Evolutionary conservation across 2,329 filamentous ascomycete species (phyloP).

Genomic region (Fusarium mundagurra): DNA sequence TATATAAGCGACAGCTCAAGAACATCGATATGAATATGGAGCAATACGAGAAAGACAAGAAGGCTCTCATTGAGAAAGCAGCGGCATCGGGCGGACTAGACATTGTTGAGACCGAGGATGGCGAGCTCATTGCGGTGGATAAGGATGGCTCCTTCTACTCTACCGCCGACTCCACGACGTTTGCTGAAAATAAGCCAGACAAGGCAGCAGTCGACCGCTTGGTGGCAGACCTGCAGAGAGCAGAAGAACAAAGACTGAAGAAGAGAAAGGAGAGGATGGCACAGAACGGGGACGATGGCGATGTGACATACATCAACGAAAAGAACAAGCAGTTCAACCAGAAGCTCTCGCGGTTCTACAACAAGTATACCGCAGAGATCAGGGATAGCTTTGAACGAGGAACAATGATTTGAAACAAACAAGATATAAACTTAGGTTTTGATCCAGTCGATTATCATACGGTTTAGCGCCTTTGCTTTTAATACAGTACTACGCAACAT

Average conservation of each 20-base stretch:
- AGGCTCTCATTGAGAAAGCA: constrained; percentile 83
- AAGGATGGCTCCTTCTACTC: constrained; percentile 91
- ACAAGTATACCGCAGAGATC: constrained; percentile 98
- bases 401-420: constrained; percentile 80
- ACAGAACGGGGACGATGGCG: constrained; percentile 83
- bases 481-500: constrained; percentile 14
- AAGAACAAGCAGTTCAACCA: constrained; percentile 99
- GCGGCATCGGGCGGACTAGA: constrained; percentile 86
- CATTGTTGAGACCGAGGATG: constrained; percentile 94
- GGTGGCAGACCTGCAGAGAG: constrained; percentile 86
- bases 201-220: constrained; percentile 88
- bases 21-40: constrained; percentile 82
- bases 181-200: constrained; percentile 85
- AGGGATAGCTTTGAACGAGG: constrained; percentile 97
- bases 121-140: constrained; percentile 93
- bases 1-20: constrained; percentile 90
- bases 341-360: constrained; percentile 94
- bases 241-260: constrained; percentile 86
- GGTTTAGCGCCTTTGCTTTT: constrained; percentile 45
- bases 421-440: constrained; percentile 20
- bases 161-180: constrained; percentile 82
- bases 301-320: constrained; percentile 99
- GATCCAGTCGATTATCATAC: constrained; percentile 44
- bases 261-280: constrained; percentile 83
- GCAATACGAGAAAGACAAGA: constrained; percentile 87